These are phyloP conservation scores for Grifola frondosa DNA, from an alignment of 1,284 basidiomycete species.

Conservation along the genomic window DNA sequence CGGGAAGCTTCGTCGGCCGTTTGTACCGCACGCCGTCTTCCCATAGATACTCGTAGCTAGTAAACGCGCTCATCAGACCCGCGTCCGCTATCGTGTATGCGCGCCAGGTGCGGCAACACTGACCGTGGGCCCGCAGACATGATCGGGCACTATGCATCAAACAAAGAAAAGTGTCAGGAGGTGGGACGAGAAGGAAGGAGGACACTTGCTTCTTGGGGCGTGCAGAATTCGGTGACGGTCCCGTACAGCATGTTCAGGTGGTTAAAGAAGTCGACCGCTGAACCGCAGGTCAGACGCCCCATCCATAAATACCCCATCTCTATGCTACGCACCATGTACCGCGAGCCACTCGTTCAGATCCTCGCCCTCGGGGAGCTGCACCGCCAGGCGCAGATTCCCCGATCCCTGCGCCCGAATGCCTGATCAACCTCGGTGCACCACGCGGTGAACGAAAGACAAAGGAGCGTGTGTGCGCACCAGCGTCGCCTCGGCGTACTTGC, in stretches of 20 bases:
- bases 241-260: slow-evolving; percentile 96
- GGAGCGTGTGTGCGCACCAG: slow-evolving; percentile 53
- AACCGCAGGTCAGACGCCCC: neutral
- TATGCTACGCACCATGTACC: slow-evolving; percentile 75
- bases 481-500: slow-evolving; percentile 97
- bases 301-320: neutral
- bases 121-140: slow-evolving; percentile 98
- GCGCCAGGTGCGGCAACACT: too few species aligned
- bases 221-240: slow-evolving; percentile 95
- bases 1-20: slow-evolving; percentile 90
- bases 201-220: slow-evolving; percentile 74
- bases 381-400: slow-evolving; percentile 87
- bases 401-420: slow-evolving; percentile 65
- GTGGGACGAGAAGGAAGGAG: slow-evolving; percentile 6
- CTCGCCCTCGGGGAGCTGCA: slow-evolving; percentile 91
- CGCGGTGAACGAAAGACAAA: slow-evolving; percentile 8
- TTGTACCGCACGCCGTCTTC: slow-evolving; percentile 93
- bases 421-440: slow-evolving; percentile 3
- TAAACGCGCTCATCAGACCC: neutral
- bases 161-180: slow-evolving; percentile 3
- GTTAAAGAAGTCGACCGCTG: slow-evolving; percentile 95
- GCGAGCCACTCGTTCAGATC: slow-evolving; percentile 96
- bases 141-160: slow-evolving; percentile 76
- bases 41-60: slow-evolving; percentile 97
- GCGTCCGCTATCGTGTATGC: too few species aligned